Evolutionary conservation across 2,329 filamentous ascomycete species (phyloP).

Genomic region (Cephalotrichum gorgonifer): DNA sequence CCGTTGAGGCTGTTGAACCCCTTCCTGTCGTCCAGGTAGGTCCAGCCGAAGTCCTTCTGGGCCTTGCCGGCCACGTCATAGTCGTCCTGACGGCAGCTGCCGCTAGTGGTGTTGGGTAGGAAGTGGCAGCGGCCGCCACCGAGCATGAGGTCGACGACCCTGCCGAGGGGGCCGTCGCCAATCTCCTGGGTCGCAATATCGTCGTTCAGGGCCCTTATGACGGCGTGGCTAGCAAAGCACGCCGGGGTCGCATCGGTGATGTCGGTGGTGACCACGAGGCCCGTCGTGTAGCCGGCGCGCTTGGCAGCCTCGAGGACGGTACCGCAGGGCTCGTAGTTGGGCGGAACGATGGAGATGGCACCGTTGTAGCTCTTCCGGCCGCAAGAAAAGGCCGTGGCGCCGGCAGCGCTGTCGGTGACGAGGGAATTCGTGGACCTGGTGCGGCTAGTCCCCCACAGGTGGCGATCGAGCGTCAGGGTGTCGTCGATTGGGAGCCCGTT

Average conservation of each 20-base stretch:
- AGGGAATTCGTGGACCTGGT: slow-evolving; percentile 77
- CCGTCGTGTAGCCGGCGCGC: slow-evolving; percentile 81
- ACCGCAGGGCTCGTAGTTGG: slow-evolving; percentile 77
- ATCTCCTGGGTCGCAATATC: slow-evolving; percentile 88
- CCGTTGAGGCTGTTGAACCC: slow-evolving; percentile 66
- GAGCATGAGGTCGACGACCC: slow-evolving; percentile 83
- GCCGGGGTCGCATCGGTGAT: slow-evolving; percentile 95
- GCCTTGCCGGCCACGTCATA: slow-evolving; percentile 67
- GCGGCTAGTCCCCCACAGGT: slow-evolving; percentile 82
- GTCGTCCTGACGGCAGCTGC: slow-evolving; percentile 73
- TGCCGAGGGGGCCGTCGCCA: slow-evolving; percentile 75
- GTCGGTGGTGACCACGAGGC: slow-evolving; percentile 87
- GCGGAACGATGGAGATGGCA: slow-evolving; percentile 82
- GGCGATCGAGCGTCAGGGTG: slow-evolving; percentile 69
- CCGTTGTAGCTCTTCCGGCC: slow-evolving; percentile 93
- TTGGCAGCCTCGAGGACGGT: slow-evolving; percentile 92
- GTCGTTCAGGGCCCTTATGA: slow-evolving; percentile 71
- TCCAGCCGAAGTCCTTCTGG: slow-evolving; percentile 66
- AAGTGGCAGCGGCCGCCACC: slow-evolving; percentile 93
- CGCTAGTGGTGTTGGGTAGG: slow-evolving; percentile 66
- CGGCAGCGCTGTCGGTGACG: slow-evolving; percentile 93
- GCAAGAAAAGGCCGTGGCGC: slow-evolving; percentile 92
- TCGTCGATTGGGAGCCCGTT: slow-evolving; percentile 64
- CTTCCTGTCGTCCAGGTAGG: slow-evolving; percentile 60
- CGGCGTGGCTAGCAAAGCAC: slow-evolving; percentile 85